Conservation (phyloP, 352 stramenopile genomes). For the Pythium monospermum region DNA sequence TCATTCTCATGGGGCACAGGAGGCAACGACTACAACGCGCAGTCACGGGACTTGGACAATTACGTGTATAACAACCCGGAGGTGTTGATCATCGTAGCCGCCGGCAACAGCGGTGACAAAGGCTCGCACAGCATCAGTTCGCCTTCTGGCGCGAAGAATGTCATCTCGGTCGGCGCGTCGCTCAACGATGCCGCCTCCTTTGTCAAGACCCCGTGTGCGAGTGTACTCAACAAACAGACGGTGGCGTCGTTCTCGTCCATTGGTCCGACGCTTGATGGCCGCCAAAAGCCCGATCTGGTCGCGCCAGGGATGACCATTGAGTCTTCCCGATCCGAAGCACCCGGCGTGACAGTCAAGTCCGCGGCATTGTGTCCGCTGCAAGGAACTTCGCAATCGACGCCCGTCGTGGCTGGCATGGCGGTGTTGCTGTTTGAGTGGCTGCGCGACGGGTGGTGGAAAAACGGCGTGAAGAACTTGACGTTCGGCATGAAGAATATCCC, state of each 20-base stretch:
- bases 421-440: slow-evolving; percentile 87
- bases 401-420: slow-evolving; percentile 70
- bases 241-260: slow-evolving; percentile 68
- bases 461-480: slow-evolving; percentile 45
- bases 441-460: slow-evolving; percentile 73
- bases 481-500: slow-evolving; percentile 56
- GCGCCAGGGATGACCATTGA: slow-evolving; percentile 66
- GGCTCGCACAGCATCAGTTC: slow-evolving; percentile 52
- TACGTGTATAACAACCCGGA: slow-evolving; percentile 80
- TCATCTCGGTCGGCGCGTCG: slow-evolving; percentile 72
- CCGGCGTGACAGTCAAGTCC: slow-evolving; percentile 37
- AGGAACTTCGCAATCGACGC: slow-evolving; percentile 84
- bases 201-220: slow-evolving; percentile 37
- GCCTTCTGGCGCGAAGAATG: slow-evolving; percentile 79
- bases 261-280: slow-evolving; percentile 60
- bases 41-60: slow-evolving; percentile 51
- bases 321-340: slow-evolving; percentile 53
- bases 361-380: slow-evolving; percentile 38
- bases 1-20: slow-evolving; percentile 69
- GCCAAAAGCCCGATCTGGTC: slow-evolving; percentile 77
- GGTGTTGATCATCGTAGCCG: slow-evolving; percentile 74
- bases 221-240: slow-evolving; percentile 54
- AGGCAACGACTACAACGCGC: slow-evolving; percentile 55
- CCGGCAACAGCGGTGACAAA: slow-evolving; percentile 77
- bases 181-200: slow-evolving; percentile 52